These are phyloP conservation scores for Cadophora sp. DNA, from an alignment of 2,329 filamentous ascomycete species.

Conservation along the genomic window DNA sequence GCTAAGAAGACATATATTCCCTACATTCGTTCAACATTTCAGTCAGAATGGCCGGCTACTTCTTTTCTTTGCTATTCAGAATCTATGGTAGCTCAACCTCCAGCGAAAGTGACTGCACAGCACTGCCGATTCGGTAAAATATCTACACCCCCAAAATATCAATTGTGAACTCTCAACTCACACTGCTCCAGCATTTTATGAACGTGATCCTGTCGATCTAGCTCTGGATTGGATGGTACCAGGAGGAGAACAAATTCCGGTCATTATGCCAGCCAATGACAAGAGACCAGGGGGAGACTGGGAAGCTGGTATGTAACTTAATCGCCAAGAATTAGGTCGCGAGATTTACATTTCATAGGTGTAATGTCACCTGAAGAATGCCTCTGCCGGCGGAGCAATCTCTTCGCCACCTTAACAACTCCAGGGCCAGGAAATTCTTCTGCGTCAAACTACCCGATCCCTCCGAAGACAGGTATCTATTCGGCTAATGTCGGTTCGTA, in stretches of 20 bases:
- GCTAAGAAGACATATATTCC: constrained; percentile 76
- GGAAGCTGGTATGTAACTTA: constrained; percentile 61
- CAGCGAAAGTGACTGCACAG: constrained; percentile 21
- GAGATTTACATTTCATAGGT: constrained; percentile 46
- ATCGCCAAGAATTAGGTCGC: not conserved
- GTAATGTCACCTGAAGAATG: constrained; percentile 72
- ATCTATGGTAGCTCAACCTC: constrained; percentile 52
- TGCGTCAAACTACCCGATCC: constrained; percentile 72
- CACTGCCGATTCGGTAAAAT: constrained; percentile 54
- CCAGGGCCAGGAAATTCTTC: constrained; percentile 58
- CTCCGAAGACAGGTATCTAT: constrained; percentile 71
- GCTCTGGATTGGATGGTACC: constrained; percentile 61
- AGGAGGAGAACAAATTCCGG: constrained; percentile 43
- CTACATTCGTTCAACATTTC: constrained; percentile 63
- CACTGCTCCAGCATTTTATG: constrained; percentile 50
- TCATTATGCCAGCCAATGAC: constrained; percentile 66
- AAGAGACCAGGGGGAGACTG: constrained; percentile 80
- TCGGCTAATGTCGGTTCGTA: constrained; percentile 69
- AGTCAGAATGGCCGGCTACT: constrained; percentile 59
- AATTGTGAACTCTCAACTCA: not conserved
- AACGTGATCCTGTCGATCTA: constrained; percentile 64
- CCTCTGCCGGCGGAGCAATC: constrained; percentile 75
- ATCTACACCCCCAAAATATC: not conserved
- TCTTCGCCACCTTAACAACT: constrained; percentile 71
- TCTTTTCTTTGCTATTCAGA: constrained; percentile 58